Percentiles rank a stretch among this genome's conserved stretches.
Conservation (phyloP, 192 early-diverging fungal genomes). For the Entrophospora sp. region DNA sequence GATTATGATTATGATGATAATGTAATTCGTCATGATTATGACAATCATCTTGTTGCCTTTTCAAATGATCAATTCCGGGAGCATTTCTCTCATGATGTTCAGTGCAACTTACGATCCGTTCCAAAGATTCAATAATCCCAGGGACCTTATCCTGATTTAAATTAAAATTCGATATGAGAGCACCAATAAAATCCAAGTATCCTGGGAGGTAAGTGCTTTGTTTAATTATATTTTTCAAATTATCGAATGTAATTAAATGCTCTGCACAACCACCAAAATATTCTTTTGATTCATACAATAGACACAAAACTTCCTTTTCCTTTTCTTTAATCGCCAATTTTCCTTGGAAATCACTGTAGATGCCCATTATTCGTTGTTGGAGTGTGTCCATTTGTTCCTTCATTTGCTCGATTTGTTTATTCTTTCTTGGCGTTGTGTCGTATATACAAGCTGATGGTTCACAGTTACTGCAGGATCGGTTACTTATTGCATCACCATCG, state of each 20-base stretch:
- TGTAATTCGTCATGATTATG: too few species aligned
- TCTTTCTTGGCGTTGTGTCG: conserved; percentile 3
- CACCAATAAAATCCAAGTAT: too few species aligned
- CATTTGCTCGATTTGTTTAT: conserved; percentile 8
- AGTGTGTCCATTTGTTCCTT: not conserved
- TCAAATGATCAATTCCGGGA: too few species aligned
- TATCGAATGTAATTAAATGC: not conserved
- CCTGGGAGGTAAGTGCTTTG: too few species aligned
- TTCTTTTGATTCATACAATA: not conserved
- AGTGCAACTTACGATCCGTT: too few species aligned
- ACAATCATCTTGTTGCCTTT: too few species aligned
- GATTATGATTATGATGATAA: too few species aligned
- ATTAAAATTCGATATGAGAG: too few species aligned
- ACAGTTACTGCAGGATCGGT: conserved; percentile 1
- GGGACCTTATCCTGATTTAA: too few species aligned
- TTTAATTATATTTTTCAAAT: not conserved
- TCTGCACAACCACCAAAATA: not conserved
- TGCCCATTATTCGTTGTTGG: not conserved
- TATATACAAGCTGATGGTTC: not conserved
- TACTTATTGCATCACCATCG: not conserved
- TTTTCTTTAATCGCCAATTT: not conserved
- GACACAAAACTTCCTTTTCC: not conserved
- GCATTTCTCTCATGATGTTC: too few species aligned
- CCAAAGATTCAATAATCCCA: too few species aligned
- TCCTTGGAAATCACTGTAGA: not conserved